These are phyloP conservation scores for Canna indica DNA, from an alignment of 176 grass and related monocot species.

Conservation along the genomic window DNA sequence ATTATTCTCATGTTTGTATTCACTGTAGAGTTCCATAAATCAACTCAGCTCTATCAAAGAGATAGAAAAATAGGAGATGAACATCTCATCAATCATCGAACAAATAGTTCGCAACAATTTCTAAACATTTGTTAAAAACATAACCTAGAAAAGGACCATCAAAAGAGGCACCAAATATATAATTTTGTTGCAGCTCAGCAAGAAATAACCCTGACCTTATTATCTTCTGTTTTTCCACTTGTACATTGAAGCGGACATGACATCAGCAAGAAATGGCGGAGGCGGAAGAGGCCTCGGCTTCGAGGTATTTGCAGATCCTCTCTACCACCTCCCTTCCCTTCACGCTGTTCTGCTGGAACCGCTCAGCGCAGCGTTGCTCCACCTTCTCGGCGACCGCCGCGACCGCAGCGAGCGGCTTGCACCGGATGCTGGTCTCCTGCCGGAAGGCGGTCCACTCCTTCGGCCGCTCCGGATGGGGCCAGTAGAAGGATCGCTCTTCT, in stretches of 20 bases:
- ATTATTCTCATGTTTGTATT: neutral
- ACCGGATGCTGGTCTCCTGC: conserved; percentile 81
- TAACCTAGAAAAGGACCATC: too few species aligned
- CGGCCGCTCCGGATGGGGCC: conserved; percentile 65
- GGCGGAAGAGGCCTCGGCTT: conserved; percentile 42
- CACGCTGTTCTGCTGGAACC: conserved; percentile 67
- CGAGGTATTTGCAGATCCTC: conserved; percentile 79
- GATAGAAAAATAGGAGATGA: neutral
- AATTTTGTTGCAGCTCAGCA: neutral
- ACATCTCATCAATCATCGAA: neutral
- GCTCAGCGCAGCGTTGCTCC: conserved; percentile 70
- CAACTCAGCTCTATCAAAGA: neutral
- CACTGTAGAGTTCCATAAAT: neutral
- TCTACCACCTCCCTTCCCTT: conserved; percentile 92
- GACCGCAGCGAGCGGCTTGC: conserved; percentile 64
- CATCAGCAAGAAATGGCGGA: conserved; percentile 10
- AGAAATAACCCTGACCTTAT: conserved; percentile 13
- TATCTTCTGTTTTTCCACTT: neutral
- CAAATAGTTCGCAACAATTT: neutral
- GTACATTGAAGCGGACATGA: neutral
- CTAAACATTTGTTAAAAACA: too few species aligned
- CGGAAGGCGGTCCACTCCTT: conserved; percentile 68
- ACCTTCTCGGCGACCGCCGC: conserved; percentile 83
- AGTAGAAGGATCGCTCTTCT: conserved; percentile 64
- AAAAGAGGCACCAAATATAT: too few species aligned